Base-by-base conservation (phyloP, 148 eudicot genomes). In the Arbutus unedo region DNA sequence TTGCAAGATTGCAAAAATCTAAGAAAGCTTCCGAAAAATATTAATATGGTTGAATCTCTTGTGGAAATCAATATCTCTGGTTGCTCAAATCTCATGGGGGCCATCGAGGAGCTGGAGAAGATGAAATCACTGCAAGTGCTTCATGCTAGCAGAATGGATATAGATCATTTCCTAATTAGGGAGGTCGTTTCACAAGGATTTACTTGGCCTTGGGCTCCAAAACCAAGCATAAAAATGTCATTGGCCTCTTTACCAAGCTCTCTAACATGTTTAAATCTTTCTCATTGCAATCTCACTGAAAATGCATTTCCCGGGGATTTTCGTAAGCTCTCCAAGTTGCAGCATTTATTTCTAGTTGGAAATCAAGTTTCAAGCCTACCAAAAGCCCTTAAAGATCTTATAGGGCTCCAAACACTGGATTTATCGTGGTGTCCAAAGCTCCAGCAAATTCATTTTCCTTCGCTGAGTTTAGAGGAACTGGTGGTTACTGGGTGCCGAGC, bases 31-130 rank as follows among this genome's bases (percentile, higher is more conserved):
- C 70, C 70, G 25, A 64, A 6, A 4, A 64, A 64, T 64, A 64
- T 64, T 4, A 25, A 3, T 25, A 25, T 0, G 14, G 41, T 64
- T 0, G 43, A 64, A 23, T 64, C 70, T 25, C 70, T 64, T 0
- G 43, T 23, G 15, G 70, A 64, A 64, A 23, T 64, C 9, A 25
- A 64, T 6, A 64, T 64, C 10, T 64, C 70, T 0, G 70, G 70
- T 23, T 64, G 70, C 70, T 64, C 70, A 64, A 64, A 64, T 23
- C 70, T 64, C 43, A 25, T 8, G 41, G 70, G 70, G 70, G 70
- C 70, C 3, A 64, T 64, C 3, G 70, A 64, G 70, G 70, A 64
- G 70, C 70, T 64, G 5, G 41, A 25, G 70, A 64, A 64, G 70
- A 64, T 64, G 70, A 64, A 64, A 64, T 64, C 70, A 23, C 15